A percentile compares a stretch with the other conserved stretches of the same genome.
These are phyloP conservation scores for Gaultheria prostrata DNA, from an alignment of 148 eudicot genomes.

Conservation along the genomic window DNA sequence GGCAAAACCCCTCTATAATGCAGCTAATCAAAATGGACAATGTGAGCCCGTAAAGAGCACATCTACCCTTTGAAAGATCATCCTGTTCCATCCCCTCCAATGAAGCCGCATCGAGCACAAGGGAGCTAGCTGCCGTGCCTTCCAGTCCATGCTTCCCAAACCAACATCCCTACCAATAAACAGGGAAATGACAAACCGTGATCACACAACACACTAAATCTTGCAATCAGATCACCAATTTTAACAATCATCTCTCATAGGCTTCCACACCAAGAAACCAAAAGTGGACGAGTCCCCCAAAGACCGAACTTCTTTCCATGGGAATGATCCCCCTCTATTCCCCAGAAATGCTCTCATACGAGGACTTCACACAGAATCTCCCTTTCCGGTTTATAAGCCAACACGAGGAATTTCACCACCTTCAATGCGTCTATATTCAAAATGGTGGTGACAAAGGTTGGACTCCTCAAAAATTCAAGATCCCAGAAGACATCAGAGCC, in stretches of 20 bases:
- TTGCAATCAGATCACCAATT: background rate
- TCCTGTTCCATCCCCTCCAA: background rate
- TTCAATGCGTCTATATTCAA: background rate
- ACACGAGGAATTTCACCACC: constrained; percentile 1
- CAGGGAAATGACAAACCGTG: background rate
- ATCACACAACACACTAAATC: background rate
- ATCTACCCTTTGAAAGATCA: background rate
- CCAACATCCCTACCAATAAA: background rate
- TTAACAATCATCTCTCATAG: background rate
- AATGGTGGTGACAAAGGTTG: background rate
- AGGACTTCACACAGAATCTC: background rate
- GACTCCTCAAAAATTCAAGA: background rate
- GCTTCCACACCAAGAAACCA: background rate
- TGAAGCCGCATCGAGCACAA: background rate
- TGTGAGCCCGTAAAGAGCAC: background rate
- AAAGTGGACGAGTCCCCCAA: background rate
- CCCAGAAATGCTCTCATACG: background rate
- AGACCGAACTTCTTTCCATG: background rate
- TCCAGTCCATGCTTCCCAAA: background rate
- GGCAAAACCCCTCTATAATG: background rate
- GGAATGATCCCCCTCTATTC: background rate
- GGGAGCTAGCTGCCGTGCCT: background rate
- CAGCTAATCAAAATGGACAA: background rate
- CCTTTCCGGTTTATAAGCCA: background rate
- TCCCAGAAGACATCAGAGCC: background rate